Evolutionary conservation across 345 rosid species (phyloP), one percentile per base, ranked within the genome.

Genomic region (Bretschneidera sinensis): DNA sequence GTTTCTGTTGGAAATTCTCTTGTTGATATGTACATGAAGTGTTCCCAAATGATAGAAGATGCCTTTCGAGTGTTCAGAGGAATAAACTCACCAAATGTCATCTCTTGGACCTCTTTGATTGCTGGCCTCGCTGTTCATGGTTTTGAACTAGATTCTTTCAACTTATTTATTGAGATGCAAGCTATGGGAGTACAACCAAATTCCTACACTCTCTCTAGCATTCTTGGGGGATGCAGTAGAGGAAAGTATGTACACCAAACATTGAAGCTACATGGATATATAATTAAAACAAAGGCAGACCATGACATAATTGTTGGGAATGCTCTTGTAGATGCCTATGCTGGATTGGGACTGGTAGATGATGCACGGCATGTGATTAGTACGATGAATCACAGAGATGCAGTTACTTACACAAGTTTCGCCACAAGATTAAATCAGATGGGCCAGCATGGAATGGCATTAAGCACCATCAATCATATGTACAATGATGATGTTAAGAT

Each of bases 81-180:
- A 52, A 77, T 88, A 59, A 20, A 56, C 14, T 74, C 76, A 7
- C 85, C 82, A 17, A 76, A 85, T 64, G 79, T 82, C 59, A 55
- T 88, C 59, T 84, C 96, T 54, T 86, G 96, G 92, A 84, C 96
- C 43, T 74, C 87, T 24, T n/a, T 86, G 77, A 78, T 82, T 65
- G 74, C 80, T 5, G 92, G 92, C 58, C 69, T 86, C 67, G 66
- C 69, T 35, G 80, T 73, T 34, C 80, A 81, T 49, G 82, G 79
- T 39, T 66, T 66, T 6, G 67, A 59, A 43, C 57, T 35, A 58
- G 75, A 80, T 68, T 81, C 85, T 54, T 75, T 74, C 33, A 56
- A 59, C 47, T 61, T 63, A 28, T 76, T 76, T 54, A 65, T 2
- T 35, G 74, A 78, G 61, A 86, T 89, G 96, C 67, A 51, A 69